These are phyloP conservation scores for Talaromyces liani DNA, from an alignment of 495 filamentous ascomycete species.

Conservation along the genomic window DNA sequence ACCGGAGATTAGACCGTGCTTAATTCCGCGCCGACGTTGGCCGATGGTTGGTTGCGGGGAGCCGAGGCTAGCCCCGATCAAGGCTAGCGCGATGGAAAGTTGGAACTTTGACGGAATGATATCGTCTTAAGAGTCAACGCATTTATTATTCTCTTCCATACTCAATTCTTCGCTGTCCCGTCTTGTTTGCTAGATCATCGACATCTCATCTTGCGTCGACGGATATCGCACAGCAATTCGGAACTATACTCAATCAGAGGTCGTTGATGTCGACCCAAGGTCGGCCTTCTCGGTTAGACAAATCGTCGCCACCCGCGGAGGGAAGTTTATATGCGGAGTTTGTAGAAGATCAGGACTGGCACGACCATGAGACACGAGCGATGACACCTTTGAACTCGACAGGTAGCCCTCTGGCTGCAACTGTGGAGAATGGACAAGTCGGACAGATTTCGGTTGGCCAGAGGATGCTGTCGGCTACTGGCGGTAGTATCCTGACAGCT, in stretches of 20 bases:
- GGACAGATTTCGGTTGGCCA: conserved; percentile 65
- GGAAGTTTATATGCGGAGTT: not conserved
- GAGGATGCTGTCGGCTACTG: conserved; percentile 90
- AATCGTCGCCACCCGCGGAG: conserved; percentile 6
- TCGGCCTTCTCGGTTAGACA: not conserved
- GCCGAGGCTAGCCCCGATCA: not conserved
- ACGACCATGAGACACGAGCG: conserved; percentile 6
- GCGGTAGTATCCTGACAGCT: conserved; percentile 82
- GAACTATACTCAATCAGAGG: not conserved
- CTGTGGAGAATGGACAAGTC: not conserved
- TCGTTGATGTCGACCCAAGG: conserved; percentile 1
- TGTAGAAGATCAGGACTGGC: conserved; percentile 1
- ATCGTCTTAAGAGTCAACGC: not conserved
- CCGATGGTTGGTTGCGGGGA: not conserved
- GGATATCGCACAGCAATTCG: not conserved
- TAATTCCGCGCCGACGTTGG: not conserved
- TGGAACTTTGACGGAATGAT: conserved; percentile 4
- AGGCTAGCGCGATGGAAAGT: not conserved
- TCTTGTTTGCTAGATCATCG: not conserved
- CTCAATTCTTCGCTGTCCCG: not conserved
- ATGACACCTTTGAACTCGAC: conserved; percentile 3
- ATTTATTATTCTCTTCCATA: not conserved
- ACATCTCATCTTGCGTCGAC: not conserved
- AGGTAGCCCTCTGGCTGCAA: not conserved
- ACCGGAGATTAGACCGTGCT: not conserved